These are phyloP conservation scores for Sphagnurus paluster DNA, from an alignment of 1,284 basidiomycete genomes.

Conservation along the genomic window DNA sequence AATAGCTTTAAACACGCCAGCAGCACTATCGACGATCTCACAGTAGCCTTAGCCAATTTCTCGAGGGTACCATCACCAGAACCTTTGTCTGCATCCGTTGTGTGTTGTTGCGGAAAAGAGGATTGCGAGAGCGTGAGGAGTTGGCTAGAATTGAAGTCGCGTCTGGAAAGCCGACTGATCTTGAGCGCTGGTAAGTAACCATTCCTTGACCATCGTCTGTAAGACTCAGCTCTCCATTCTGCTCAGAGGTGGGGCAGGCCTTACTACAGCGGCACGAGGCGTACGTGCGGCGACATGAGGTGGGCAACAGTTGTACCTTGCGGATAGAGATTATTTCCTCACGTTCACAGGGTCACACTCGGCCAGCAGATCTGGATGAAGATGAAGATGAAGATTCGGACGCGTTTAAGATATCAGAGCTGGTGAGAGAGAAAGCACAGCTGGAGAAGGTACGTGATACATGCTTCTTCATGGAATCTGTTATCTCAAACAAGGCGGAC, in stretches of 20 bases:
- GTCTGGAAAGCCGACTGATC: conserved; percentile 73
- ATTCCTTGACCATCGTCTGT: conserved; percentile 3
- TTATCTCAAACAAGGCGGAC: conserved; percentile 3
- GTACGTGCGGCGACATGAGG: conserved; percentile 75
- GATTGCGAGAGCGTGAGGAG: conserved; percentile 61
- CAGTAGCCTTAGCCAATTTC: conserved; percentile 66
- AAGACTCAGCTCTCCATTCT: conserved; percentile 28
- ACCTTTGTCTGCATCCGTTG: conserved; percentile 43
- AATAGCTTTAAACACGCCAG: conserved; percentile 61
- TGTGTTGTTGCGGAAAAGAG: conserved; percentile 68
- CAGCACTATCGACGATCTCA: conserved; percentile 75
- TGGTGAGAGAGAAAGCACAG: conserved; percentile 58
- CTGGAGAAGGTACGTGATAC: conserved; percentile 59
- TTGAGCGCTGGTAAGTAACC: conserved; percentile 72
- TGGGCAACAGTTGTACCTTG: conserved; percentile 29
- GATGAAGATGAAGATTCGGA: conserved; percentile 16
- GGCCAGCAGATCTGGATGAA: conserved; percentile 3
- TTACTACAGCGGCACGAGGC: conserved; percentile 86
- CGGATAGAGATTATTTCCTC: background rate
- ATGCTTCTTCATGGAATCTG: background rate
- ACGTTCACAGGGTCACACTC: conserved; percentile 14
- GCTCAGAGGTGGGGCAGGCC: conserved; percentile 89
- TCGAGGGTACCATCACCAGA: conserved; percentile 72
- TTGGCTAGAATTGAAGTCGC: conserved; percentile 68
- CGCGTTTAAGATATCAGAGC: conserved; percentile 37